Percentiles rank a stretch among this genome's conserved stretches.
Evolutionary conservation across 23 red algal genomes (phyloP).

Genomic region (Gracilaria gracilis): DNA sequence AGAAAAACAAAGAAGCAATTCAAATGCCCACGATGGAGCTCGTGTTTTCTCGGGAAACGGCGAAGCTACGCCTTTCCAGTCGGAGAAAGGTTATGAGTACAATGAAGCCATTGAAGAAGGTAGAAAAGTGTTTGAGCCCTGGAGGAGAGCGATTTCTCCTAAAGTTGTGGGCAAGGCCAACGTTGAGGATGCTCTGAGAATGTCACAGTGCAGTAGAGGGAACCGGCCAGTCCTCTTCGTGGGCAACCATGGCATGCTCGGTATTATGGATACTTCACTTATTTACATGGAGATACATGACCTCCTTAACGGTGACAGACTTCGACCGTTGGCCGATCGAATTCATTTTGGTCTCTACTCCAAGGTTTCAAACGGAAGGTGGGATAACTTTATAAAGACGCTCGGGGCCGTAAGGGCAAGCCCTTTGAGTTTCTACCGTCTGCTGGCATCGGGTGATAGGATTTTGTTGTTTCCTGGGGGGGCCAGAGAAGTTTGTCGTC

Average conservation of each 20-base stretch:
- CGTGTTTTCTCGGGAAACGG: background rate
- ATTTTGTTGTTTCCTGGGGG: constrained; percentile 92
- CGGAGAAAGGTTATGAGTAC: background rate
- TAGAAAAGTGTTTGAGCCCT: constrained; percentile 30
- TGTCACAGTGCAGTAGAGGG: background rate
- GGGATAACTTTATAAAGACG: constrained; percentile 39
- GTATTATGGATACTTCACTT: constrained; percentile 85
- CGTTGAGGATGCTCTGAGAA: constrained; percentile 14
- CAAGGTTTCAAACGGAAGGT: constrained; percentile 36
- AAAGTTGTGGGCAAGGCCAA: constrained; percentile 30
- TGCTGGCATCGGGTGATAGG: constrained; percentile 66
- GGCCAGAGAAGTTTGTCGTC: constrained; percentile 78
- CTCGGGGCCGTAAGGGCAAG: constrained; percentile 83
- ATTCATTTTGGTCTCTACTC: constrained; percentile 69
- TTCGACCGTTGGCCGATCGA: constrained; percentile 77
- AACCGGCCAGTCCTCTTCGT: constrained; percentile 85
- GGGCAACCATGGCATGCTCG: constrained; percentile 86
- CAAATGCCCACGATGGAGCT: background rate
- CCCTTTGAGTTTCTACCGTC: constrained; percentile 71
- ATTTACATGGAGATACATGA: constrained; percentile 72
- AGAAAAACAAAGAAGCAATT: background rate
- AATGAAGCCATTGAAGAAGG: constrained; percentile 17
- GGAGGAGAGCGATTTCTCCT: constrained; percentile 7
- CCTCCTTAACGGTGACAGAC: constrained; percentile 32
- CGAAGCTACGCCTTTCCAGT: too few relatives aligned